Evolutionary conservation across 2,329 filamentous ascomycete genomes (phyloP).

Genomic region (Xylariaceae sp.): DNA sequence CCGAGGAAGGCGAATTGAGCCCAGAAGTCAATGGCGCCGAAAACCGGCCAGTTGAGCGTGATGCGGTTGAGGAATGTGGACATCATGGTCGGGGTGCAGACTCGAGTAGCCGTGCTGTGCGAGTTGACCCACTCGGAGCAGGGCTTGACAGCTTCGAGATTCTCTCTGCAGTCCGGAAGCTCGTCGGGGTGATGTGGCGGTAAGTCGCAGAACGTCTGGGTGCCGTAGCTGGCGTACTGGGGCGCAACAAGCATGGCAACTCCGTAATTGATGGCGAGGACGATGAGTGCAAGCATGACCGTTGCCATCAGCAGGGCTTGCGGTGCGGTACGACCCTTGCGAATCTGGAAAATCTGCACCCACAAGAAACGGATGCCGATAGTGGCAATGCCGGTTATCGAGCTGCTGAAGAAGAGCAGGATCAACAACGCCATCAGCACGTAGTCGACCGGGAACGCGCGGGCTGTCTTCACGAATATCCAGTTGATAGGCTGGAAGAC

Average conservation of each 20-base stretch:
- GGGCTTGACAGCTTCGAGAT: constrained; percentile 66
- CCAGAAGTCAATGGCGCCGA: constrained; percentile 92
- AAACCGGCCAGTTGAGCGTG: constrained; percentile 90
- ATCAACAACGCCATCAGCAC: constrained; percentile 79
- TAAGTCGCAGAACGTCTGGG: constrained; percentile 87
- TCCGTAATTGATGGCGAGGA: constrained; percentile 86
- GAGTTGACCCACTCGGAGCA: constrained; percentile 75
- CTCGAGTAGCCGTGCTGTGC: constrained; percentile 58
- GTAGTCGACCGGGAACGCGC: constrained; percentile 88
- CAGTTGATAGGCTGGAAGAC: constrained; percentile 95
- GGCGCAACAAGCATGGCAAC: constrained; percentile 91
- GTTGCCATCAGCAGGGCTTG: constrained; percentile 89
- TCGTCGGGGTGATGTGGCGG: constrained; percentile 55
- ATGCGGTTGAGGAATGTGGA: constrained; percentile 91
- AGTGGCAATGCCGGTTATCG: constrained; percentile 77
- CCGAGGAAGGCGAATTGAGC: constrained; percentile 87
- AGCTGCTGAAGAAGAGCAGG: constrained; percentile 81
- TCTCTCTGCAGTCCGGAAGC: constrained; percentile 69
- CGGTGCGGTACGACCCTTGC: constrained; percentile 80
- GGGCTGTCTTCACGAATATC: constrained; percentile 74
- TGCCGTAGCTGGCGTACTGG: constrained; percentile 90
- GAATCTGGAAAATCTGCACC: constrained; percentile 87
- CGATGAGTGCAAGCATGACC: constrained; percentile 83
- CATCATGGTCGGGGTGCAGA: constrained; percentile 87
- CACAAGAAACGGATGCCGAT: constrained; percentile 95